Base-by-base conservation (phyloP, 2,329 filamentous ascomycete species). In the Diaporthe sp. region DNA sequence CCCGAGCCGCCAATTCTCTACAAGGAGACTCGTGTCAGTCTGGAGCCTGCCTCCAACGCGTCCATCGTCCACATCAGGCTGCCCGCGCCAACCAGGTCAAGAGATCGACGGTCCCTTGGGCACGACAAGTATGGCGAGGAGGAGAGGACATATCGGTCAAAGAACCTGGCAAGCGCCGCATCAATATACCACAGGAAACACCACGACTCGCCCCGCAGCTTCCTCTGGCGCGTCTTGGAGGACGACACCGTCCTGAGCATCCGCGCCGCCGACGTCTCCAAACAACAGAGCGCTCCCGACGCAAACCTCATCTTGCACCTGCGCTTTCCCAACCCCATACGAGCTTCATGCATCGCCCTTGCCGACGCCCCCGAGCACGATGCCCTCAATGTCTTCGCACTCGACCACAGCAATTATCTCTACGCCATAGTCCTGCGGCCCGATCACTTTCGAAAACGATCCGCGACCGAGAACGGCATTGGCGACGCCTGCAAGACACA, bases 151-250 rank as follows among this genome's bases (percentile, higher is more conserved):
- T 98, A 97, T 81, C 91, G 92, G 77, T 87, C 89, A 75, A 92
- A 90, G 77, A 91, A 94, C 81, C 86, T 98, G 71, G 95, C 96
- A 35, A 92, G 88, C 2, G 91, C 95, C 42, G 93, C 95, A 38
- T 95, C 95, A 3, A 89, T 98, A 73, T 98, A 95, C 86, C 95
- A 97, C 83, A 92, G 97, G 72, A 90, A 90, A 82, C 90, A 93
- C 82, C 91, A 93, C 80, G 87, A 90, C 77, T 92, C 93, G 77
- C 97, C 97, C 52, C 92, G 94, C 81, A 95, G 91, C 83, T 97
- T 98, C 81, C 89, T 98, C 64, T 99, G 97, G 97, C 91, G 96
- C 78, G 89, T 98, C 52, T 85, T 98, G 76, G 93, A 97, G 80
- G 92, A 95, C 79, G 91, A 92, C 80, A 94, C 90, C 78, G 87